Percentiles rank a stretch among this genome's conserved stretches.
Conservation (phyloP, 1,284 basidiomycete species). For the Flammula alnicola region DNA sequence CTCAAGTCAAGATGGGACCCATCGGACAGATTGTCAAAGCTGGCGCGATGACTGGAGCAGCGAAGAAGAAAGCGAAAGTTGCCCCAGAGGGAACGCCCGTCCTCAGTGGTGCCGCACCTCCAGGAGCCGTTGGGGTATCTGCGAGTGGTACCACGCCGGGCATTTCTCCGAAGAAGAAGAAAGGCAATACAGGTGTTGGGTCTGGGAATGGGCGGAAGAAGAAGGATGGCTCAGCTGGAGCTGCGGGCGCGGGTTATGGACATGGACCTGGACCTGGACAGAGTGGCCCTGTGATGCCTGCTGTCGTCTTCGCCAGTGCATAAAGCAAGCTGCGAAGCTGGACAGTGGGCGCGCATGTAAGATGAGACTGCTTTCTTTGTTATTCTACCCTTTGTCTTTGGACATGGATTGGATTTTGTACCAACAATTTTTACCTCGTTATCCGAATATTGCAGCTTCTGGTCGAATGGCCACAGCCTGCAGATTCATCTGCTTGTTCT, state of each 20-base stretch:
- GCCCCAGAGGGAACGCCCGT: slow-evolving; percentile 1
- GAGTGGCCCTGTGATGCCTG: slow-evolving; percentile 43
- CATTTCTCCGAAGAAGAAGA: slow-evolving; percentile 38
- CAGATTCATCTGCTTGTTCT: too few species aligned
- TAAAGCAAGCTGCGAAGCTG: slow-evolving; percentile 25
- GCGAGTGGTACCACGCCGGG: slow-evolving; percentile 4
- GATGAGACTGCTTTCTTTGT: not conserved
- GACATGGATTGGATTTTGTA: too few species aligned
- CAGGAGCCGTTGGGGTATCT: slow-evolving; percentile 6
- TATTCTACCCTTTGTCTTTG: too few species aligned
- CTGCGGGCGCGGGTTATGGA: slow-evolving; percentile 27
- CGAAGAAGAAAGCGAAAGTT: slow-evolving; percentile 44
- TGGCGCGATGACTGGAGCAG: slow-evolving; percentile 28
- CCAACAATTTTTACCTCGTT: too few species aligned
- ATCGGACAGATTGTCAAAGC: slow-evolving; percentile 68
- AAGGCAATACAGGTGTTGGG: slow-evolving; percentile 38
- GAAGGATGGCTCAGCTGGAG: slow-evolving; percentile 34
- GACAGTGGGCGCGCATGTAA: too few species aligned
- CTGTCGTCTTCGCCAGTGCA: slow-evolving; percentile 59
- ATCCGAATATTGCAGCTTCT: too few species aligned
- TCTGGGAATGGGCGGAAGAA: slow-evolving; percentile 51
- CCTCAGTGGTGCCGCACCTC: not conserved
- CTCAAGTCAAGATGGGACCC: slow-evolving; percentile 74
- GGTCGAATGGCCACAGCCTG: too few species aligned
- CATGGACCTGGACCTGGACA: slow-evolving; percentile 27